A percentile compares a stretch with the other conserved stretches of the same genome.
These are phyloP conservation scores for Ophiostoma australiae DNA, from an alignment of 2,329 filamentous ascomycete genomes.

Conservation along the genomic window DNA sequence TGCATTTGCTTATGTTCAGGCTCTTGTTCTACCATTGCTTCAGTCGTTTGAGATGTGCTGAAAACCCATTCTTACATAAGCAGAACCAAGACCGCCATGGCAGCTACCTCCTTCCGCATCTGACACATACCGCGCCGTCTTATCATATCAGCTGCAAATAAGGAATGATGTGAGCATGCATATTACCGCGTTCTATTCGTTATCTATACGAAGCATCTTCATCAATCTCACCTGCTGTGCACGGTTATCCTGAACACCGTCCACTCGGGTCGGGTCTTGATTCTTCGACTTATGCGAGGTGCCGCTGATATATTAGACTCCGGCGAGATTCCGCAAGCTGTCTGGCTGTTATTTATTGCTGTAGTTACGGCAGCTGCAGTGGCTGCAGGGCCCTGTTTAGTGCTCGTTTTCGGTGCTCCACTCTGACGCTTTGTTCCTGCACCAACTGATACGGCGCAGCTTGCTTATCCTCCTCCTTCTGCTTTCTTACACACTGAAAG, in stretches of 20 bases:
- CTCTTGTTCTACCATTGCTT: not conserved
- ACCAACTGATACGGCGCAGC: not conserved
- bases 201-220: not conserved
- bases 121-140: not conserved
- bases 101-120: not conserved
- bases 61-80: not conserved
- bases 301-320: not conserved
- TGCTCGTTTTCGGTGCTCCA: not conserved
- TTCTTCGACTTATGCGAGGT: not conserved
- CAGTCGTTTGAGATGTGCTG: not conserved
- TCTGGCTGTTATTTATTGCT: not conserved
- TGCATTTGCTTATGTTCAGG: not conserved
- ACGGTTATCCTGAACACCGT: not conserved
- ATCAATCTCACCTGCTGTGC: not conserved
- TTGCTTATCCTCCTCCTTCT: not conserved
- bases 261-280: not conserved
- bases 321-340: not conserved
- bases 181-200: not conserved
- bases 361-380: not conserved
- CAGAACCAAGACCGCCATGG: not conserved
- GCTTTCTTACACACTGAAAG: not conserved
- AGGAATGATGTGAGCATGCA: not conserved
- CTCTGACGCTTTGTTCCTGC: not conserved
- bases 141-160: not conserved
- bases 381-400: not conserved